These are phyloP conservation scores for Lithospermum erythrorhizon DNA, from an alignment of 257 asterid genomes.

Conservation along the genomic window DNA sequence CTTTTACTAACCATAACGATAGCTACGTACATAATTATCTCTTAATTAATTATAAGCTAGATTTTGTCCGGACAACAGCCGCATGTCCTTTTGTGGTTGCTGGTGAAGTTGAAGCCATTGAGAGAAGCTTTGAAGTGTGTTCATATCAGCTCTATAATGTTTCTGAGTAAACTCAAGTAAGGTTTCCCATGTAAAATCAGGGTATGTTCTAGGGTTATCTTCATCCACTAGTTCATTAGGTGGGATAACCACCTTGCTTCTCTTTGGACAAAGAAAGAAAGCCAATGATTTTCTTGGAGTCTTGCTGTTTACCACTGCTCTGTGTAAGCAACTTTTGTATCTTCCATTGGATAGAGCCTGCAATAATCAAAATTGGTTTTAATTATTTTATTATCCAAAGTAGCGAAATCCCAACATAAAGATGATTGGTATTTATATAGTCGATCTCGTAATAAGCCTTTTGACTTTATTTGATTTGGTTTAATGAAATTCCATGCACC, in stretches of 20 bases:
- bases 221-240: conserved; percentile 73
- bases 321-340: conserved; percentile 80
- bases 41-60: neutral
- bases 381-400: neutral
- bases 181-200: conserved; percentile 65
- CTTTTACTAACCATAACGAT: neutral
- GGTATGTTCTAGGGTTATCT: conserved; percentile 57
- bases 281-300: conserved; percentile 79
- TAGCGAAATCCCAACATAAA: too few relatives aligned
- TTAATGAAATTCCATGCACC: too few relatives aligned
- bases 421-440: too few relatives aligned
- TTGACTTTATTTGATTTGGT: too few relatives aligned
- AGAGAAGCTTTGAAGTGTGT: conserved; percentile 61
- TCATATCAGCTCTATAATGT: conserved; percentile 89
- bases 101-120: conserved; percentile 42
- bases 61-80: neutral
- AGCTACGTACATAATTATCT: too few relatives aligned
- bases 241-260: conserved; percentile 76
- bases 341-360: conserved; percentile 92
- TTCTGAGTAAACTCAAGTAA: conserved; percentile 79
- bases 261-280: conserved; percentile 77
- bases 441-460: too few relatives aligned
- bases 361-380: neutral
- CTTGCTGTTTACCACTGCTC: conserved; percentile 85
- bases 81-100: conserved; percentile 1